Percentiles rank a stretch among this genome's conserved stretches.
Conservation (phyloP, 805 yeast species). For the Cyberlindnera amylophila region DNA sequence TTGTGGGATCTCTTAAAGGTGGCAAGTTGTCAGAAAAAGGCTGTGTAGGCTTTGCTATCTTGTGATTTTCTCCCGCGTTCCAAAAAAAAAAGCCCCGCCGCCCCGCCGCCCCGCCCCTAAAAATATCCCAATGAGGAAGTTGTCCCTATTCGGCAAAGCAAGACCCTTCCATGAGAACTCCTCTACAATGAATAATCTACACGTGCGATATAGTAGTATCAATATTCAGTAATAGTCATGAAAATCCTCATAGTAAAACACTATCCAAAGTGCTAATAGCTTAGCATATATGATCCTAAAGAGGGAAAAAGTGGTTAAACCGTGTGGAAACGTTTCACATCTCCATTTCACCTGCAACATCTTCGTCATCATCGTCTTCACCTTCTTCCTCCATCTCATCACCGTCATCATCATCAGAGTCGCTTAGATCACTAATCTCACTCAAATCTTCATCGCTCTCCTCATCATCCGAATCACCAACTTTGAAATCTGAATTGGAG, state of each 20-base stretch:
- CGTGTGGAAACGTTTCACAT: no score
- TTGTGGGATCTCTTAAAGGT: background rate
- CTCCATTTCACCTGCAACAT: conserved; percentile 17
- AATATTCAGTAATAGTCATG: no score
- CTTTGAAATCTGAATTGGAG: conserved; percentile 36
- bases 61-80: background rate
- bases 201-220: no score
- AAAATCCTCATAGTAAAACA: no score
- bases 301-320: no score
- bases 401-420: conserved; percentile 21
- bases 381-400: conserved; percentile 21
- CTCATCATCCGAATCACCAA: conserved; percentile 46
- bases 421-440: conserved; percentile 25
- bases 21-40: background rate
- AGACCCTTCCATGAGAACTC: no score
- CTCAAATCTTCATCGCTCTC: conserved; percentile 36
- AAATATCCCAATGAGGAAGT: background rate
- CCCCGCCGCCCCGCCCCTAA: no score
- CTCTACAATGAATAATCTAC: no score
- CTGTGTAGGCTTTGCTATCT: background rate
- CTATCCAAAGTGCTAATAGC: no score
- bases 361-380: conserved; percentile 24
- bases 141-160: no score
- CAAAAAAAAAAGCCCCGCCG: background rate
- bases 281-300: background rate